Base-by-base conservation (phyloP, 148 eudicot genomes). In the Beta vulgaris region DNA sequence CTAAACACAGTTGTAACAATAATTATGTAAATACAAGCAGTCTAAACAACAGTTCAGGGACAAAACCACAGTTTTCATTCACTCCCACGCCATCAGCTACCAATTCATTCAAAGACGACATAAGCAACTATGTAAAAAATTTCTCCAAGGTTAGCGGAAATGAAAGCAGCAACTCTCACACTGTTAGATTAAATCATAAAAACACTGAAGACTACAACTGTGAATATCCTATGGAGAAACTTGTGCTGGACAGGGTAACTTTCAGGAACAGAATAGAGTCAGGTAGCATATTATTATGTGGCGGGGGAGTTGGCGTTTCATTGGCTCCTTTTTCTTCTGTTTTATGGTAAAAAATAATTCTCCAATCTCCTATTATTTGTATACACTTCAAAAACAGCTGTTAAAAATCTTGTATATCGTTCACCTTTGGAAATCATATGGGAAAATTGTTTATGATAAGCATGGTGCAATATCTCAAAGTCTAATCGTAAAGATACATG, bases 211-310 rank as follows among this genome's bases (percentile, higher is more conserved):
- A 69, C 25, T 85, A 82, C 71, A 70, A 55, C 13, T 39, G 72
- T 35, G 77, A 77, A 48, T 71, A 77, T 5, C 71, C 74, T 0
- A 8, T 32, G 15, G 93, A 92, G 67, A 77, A 75, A 64, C 63
- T 88, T 35, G 81, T 92, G 81, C 65, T 88, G 14, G 93, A 92
- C 63, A 85, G 82, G 79, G 79, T 91, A 64, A 58, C 68, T 7
- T 87, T 78, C 67, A 89, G 78, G 74, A 85, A 80, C 83, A 87
- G 89, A 73, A 85, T 85, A 60, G 97, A 96, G 54, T 88, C 95
- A 7, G 99, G 99, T 49, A 73, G 90, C 72, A 75, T 96, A 84
- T 83, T 89, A 67, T 74, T 92, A 39, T 96, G 99, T 73, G 79
- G 85, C 29, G 93, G 88, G 46, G 79, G 88, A 31, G 44, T 76